Conservation (phyloP, 2,329 filamentous ascomycete species). For the Colletotrichum eremochloae region DNA sequence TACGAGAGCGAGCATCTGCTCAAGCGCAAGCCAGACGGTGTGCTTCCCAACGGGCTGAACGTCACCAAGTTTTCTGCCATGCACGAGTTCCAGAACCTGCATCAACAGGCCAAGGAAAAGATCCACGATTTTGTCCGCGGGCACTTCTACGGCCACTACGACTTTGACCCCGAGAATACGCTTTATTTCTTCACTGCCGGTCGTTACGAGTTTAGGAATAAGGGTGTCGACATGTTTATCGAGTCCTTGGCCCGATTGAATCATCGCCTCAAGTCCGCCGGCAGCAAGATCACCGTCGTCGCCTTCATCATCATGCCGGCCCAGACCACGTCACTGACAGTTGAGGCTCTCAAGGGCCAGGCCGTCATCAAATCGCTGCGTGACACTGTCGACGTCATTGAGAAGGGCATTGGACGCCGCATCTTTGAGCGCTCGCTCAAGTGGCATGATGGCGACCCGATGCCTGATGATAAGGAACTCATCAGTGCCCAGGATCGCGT, state of each 20-base stretch:
- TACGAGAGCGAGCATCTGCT: slow-evolving; percentile 98
- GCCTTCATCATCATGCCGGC: slow-evolving; percentile 99
- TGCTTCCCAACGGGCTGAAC: slow-evolving; percentile 95
- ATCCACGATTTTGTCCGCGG: slow-evolving; percentile 98
- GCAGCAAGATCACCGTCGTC: slow-evolving; percentile 93
- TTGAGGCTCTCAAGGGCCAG: slow-evolving; percentile 95
- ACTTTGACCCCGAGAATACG: slow-evolving; percentile 96
- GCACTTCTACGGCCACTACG: slow-evolving; percentile 98
- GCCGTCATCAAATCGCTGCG: slow-evolving; percentile 96
- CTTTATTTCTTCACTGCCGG: slow-evolving; percentile 98
- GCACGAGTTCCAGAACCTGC: slow-evolving; percentile 98
- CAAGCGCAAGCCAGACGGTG: slow-evolving; percentile 97
- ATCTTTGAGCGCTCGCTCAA: slow-evolving; percentile 94
- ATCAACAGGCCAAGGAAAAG: slow-evolving; percentile 96
- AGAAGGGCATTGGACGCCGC: slow-evolving; percentile 90
- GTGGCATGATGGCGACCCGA: slow-evolving; percentile 94
- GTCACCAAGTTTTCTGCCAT: slow-evolving; percentile 99
- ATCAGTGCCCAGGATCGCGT: slow-evolving; percentile 94
- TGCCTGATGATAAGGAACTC: slow-evolving; percentile 97
- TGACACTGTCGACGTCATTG: slow-evolving; percentile 93
- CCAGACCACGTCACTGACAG: slow-evolving; percentile 93
- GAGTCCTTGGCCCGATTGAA: slow-evolving; percentile 95
- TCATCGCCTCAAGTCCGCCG: slow-evolving; percentile 86
- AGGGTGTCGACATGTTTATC: slow-evolving; percentile 99
- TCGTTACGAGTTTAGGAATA: slow-evolving; percentile 97